phyloP scores from a whole-genome alignment of 495 filamentous ascomycete species.

The Immersiella caudata region DNA sequence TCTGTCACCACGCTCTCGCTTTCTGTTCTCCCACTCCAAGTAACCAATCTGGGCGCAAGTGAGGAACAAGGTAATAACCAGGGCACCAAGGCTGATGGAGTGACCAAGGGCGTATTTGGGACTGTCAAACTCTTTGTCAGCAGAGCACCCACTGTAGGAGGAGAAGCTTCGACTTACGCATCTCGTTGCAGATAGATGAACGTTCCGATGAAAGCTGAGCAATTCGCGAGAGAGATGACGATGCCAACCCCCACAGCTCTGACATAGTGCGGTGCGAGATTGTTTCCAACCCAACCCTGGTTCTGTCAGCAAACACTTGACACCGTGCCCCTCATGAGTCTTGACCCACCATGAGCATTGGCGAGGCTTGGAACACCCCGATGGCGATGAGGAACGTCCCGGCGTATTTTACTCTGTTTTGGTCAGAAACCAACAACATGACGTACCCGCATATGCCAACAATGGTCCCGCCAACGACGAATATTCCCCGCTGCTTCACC shows the following conservation, averaged over 20 bases:
- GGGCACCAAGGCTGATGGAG: conserved; percentile 49
- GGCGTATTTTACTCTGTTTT: conserved; percentile 55
- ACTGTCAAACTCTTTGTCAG: conserved; percentile 30
- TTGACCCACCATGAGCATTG: conserved; percentile 51
- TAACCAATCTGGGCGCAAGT: conserved; percentile 42
- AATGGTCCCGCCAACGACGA: conserved; percentile 52
- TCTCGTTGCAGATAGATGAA: conserved; percentile 53
- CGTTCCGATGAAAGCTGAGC: conserved; percentile 55
- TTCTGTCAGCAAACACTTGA: conserved; percentile 35
- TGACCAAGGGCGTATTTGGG: conserved; percentile 51
- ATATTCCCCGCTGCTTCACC: conserved; percentile 50
- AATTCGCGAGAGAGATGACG: conserved; percentile 46
- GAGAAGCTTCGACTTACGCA: conserved; percentile 35
- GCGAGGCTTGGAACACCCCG: conserved; percentile 63
- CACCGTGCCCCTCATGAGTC: background rate
- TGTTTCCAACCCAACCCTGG: conserved; percentile 46
- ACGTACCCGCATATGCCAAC: conserved; percentile 58
- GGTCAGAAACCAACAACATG: conserved; percentile 52
- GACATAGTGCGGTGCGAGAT: conserved; percentile 52
- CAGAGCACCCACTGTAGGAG: background rate
- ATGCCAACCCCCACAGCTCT: conserved; percentile 52
- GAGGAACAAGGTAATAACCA: conserved; percentile 44
- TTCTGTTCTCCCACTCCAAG: conserved; percentile 51
- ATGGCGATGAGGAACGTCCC: conserved; percentile 61
- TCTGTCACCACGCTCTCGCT: conserved; percentile 45